Base-by-base conservation (phyloP, 768 basidiomycete genomes). In the Multifurca ochricompacta region DNA sequence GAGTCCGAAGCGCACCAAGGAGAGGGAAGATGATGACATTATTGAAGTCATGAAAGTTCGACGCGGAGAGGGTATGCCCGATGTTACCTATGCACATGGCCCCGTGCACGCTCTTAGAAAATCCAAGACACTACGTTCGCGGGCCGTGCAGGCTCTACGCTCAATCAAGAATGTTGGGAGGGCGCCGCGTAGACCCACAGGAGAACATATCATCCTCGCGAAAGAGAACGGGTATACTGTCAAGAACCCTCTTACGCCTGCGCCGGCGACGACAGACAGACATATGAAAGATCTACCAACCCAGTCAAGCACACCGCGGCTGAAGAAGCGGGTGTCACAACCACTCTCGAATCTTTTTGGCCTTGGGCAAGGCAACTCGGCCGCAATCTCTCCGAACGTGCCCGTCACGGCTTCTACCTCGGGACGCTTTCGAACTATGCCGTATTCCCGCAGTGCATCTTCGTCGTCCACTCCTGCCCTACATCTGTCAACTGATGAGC, bases 41-140 rank as follows among this genome's bases (percentile, higher is more conserved):
- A 59, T 71, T 7, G 70, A 71, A 59, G 68, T 71, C 45, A 59
- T 69, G 42, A 69, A 69, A 59, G 67, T 70, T 21, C 66, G 64
- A 36, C 59, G 66, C 50, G 60, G 63, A 44, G 65, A 69, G 41
- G 68, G 66, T 43, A 61, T 63, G 53, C 47, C 54, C n/a, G 64
- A 67, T 41, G 56, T 62, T 30, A 56, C 51, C 8, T 64, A 64
- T 3, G 59, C 46, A 3, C 46, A 55, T 31, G 58, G 47, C 16
- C 46, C 62, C 34, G 53, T 59, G n/a, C 54, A 36, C 16, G 34
- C 25, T 16, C 42, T 65, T 53, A 66, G 65, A 62, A 68, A 66
- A 57, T 65, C 66, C 31, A 68, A 60, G 58, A 69, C 67, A 8
- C 66, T 71, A 61, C 63, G 66, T 32, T 66, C 67, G 14, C 65